Percentiles rank a stretch among this genome's conserved stretches.
phyloP scores from a whole-genome alignment of 331 rosid species.

The Ulmus americana region DNA sequence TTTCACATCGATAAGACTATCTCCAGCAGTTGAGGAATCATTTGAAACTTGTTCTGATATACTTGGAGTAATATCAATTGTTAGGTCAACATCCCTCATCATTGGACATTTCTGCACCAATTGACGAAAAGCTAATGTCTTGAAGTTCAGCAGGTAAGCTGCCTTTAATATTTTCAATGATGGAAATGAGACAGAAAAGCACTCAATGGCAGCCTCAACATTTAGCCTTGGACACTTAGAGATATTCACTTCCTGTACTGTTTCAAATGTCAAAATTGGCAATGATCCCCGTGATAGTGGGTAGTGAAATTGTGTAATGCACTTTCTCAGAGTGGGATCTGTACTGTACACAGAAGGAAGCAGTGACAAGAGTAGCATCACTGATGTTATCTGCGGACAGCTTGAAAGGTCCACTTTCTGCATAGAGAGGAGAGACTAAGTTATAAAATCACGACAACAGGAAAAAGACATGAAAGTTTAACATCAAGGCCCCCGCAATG shows the following conservation, averaged over 20 bases:
- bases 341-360: constrained; percentile 43
- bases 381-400: constrained; percentile 68
- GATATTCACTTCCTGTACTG: constrained; percentile 66
- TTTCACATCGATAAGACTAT: constrained; percentile 25
- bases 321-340: constrained; percentile 35
- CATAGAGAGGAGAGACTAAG: constrained; percentile 30
- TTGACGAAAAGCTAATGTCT: constrained; percentile 31
- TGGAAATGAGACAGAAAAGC: constrained; percentile 62
- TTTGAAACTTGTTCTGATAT: constrained; percentile 45
- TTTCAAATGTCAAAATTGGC: constrained; percentile 43
- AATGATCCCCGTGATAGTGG: constrained; percentile 24
- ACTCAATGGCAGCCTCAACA: constrained; percentile 52
- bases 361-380: constrained; percentile 48
- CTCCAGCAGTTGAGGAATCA: constrained; percentile 21
- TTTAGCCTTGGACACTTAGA: constrained; percentile 57
- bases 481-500: background rate
- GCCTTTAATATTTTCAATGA: constrained; percentile 57
- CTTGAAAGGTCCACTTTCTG: constrained; percentile 69
- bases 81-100: constrained; percentile 61
- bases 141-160: constrained; percentile 49
- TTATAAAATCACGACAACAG: constrained; percentile 22
- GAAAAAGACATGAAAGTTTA: background rate
- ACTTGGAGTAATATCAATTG: constrained; percentile 57
- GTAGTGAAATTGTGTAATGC: constrained; percentile 23
- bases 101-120: constrained; percentile 47